Evolutionary conservation across 352 stramenopile species (phyloP).

Genomic region (Globisporangium paroecandrum): DNA sequence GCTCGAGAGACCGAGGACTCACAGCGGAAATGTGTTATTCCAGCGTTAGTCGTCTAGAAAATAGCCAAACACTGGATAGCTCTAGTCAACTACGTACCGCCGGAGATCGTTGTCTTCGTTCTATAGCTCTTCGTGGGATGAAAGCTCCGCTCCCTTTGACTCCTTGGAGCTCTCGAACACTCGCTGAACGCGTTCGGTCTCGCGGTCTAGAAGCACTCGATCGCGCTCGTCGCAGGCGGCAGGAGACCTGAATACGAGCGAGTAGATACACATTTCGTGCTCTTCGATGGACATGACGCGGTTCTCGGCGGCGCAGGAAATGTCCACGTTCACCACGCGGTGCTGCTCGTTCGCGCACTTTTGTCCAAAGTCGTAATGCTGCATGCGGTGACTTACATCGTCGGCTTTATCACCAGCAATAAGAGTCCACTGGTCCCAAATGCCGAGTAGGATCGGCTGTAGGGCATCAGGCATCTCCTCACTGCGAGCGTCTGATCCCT

Average conservation of each 20-base stretch:
- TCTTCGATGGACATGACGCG: constrained; percentile 87
- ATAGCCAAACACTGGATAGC: not conserved
- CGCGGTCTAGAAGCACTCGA: constrained; percentile 12
- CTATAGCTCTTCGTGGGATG: constrained; percentile 18
- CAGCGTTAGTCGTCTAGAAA: constrained; percentile 14
- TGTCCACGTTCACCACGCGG: constrained; percentile 60
- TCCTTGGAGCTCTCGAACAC: not conserved
- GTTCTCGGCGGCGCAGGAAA: constrained; percentile 75
- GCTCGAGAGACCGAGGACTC: constrained; percentile 13
- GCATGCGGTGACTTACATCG: constrained; percentile 16
- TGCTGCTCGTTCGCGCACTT: constrained; percentile 84
- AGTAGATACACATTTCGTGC: constrained; percentile 89
- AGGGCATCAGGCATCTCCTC: constrained; percentile 24
- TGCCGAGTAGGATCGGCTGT: constrained; percentile 37
- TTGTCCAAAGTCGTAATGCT: constrained; percentile 77
- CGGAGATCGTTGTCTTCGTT: not conserved
- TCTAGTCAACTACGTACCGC: not conserved
- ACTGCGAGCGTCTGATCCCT: constrained; percentile 5
- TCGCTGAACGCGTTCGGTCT: constrained; percentile 11
- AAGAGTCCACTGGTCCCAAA: constrained; percentile 65
- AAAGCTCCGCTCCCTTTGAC: not conserved
- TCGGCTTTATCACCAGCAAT: constrained; percentile 23
- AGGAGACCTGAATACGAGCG: constrained; percentile 73
- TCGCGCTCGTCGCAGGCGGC: constrained; percentile 41
- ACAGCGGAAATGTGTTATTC: constrained; percentile 8